These are phyloP conservation scores for Yamadazyma phyllophila DNA, from an alignment of 805 yeast species.

Conservation along the genomic window DNA sequence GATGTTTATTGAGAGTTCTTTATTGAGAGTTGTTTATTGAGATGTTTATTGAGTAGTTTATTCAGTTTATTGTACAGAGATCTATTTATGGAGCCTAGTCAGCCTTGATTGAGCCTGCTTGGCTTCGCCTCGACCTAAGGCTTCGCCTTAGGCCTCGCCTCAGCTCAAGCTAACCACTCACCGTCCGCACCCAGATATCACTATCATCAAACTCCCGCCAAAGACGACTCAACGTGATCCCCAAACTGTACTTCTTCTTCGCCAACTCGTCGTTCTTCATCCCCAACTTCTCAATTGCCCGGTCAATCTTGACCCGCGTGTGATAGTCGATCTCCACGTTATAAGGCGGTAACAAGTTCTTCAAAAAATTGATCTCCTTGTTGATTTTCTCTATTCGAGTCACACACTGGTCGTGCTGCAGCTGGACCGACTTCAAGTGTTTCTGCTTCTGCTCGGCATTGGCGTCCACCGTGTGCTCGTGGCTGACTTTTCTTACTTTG, in stretches of 20 bases:
- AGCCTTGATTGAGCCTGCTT: neutral
- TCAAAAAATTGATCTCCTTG: constrained; percentile 39
- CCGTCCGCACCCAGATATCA: constrained; percentile 40
- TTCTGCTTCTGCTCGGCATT: constrained; percentile 8
- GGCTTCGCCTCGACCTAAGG: no score
- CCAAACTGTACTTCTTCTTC: constrained; percentile 40
- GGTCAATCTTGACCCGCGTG: constrained; percentile 37
- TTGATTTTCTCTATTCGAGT: constrained; percentile 34
- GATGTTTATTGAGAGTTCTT: no score
- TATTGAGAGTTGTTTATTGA: no score
- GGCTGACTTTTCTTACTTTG: constrained; percentile 33
- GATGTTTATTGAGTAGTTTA: no score
- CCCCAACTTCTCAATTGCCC: constrained; percentile 38
- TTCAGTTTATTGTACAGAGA: no score
- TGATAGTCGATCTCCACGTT: constrained; percentile 43
- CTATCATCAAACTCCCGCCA: constrained; percentile 43
- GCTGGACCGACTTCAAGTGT: constrained; percentile 24
- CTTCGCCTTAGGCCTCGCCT: no score
- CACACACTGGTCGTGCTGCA: constrained; percentile 33
- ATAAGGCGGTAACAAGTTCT: constrained; percentile 41
- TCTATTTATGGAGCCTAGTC: no score
- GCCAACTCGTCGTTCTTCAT: constrained; percentile 41
- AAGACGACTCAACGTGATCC: constrained; percentile 40
- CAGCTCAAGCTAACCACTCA: no score
- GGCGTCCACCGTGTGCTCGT: constrained; percentile 15